Conservation (phyloP, 1,284 basidiomycete species). For the Fomes fomentarius region DNA sequence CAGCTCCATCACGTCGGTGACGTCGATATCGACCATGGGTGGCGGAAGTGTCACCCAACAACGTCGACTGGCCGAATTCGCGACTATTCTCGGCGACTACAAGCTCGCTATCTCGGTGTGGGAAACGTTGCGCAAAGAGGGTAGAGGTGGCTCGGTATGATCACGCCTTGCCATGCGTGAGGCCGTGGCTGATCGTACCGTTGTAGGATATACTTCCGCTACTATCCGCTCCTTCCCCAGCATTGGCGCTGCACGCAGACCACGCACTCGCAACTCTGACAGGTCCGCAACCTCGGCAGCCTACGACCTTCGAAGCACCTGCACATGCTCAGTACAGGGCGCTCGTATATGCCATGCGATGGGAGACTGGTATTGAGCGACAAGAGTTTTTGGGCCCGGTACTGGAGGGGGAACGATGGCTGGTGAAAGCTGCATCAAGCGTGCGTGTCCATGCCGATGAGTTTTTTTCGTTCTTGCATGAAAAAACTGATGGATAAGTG, state of each 20-base stretch:
- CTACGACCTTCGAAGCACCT: slow-evolving; percentile 50
- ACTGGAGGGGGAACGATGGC: slow-evolving; percentile 78
- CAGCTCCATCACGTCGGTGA: slow-evolving; percentile 36
- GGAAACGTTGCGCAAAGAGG: slow-evolving; percentile 85
- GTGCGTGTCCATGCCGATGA: slow-evolving; percentile 47
- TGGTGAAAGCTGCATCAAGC: slow-evolving; percentile 79
- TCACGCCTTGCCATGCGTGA: not conserved
- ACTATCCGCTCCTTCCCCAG: slow-evolving; percentile 64
- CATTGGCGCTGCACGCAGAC: slow-evolving; percentile 59
- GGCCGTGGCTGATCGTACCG: not conserved
- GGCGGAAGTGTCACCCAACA: slow-evolving; percentile 56
- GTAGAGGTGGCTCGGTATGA: slow-evolving; percentile 74
- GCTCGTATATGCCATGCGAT: slow-evolving; percentile 68
- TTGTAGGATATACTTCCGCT: slow-evolving; percentile 74
- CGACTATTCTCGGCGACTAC: slow-evolving; percentile 90
- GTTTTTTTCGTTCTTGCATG: slow-evolving; percentile 8
- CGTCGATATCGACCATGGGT: slow-evolving; percentile 38
- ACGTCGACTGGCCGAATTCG: slow-evolving; percentile 92
- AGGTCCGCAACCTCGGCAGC: slow-evolving; percentile 31
- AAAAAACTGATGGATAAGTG: slow-evolving; percentile 28
- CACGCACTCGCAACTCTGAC: slow-evolving; percentile 50
- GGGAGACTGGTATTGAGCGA: slow-evolving; percentile 67
- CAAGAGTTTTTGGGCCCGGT: slow-evolving; percentile 57
- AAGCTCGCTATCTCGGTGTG: slow-evolving; percentile 86
- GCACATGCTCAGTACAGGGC: slow-evolving; percentile 66